These are phyloP conservation scores for Fimicolochytrium jonesii DNA, from an alignment of 192 early-diverging fungal species.

Conservation along the genomic window DNA sequence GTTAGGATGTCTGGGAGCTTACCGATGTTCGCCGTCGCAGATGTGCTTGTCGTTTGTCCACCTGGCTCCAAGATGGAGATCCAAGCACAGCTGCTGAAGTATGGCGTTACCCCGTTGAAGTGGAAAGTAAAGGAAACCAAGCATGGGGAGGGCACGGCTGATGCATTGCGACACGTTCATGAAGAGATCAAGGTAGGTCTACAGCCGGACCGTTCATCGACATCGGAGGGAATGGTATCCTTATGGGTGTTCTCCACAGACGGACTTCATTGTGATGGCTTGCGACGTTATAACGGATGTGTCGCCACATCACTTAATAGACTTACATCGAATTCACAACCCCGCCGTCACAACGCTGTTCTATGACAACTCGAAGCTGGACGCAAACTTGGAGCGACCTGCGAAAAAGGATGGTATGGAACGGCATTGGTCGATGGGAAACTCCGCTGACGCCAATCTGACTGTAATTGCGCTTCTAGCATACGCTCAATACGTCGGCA, in stretches of 20 bases:
- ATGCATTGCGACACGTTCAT: slow-evolving; percentile 72
- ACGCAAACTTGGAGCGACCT: slow-evolving; percentile 57
- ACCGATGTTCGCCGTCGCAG: background rate
- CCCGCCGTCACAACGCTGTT: slow-evolving; percentile 80
- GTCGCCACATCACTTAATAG: slow-evolving; percentile 76
- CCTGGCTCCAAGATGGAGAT: slow-evolving; percentile 65
- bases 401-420: slow-evolving; percentile 36
- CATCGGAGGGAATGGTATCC: background rate
- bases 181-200: slow-evolving; percentile 79
- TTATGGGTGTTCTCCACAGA: slow-evolving; percentile 27
- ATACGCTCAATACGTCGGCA: slow-evolving; percentile 41
- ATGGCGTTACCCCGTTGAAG: slow-evolving; percentile 56
- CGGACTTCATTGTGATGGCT: slow-evolving; percentile 85
- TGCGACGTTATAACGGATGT: slow-evolving; percentile 90
- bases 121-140: slow-evolving; percentile 56
- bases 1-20: too few relatives aligned
- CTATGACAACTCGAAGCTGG: slow-evolving; percentile 72
- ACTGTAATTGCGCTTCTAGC: slow-evolving; percentile 20
- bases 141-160: slow-evolving; percentile 63
- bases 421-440: too few relatives aligned
- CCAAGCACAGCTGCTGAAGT: slow-evolving; percentile 59
- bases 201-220: too few relatives aligned
- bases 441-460: background rate
- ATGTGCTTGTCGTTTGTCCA: slow-evolving; percentile 19
- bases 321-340: slow-evolving; percentile 72